phyloP scores from a whole-genome alignment of 345 rosid genomes.

The Angophora floribunda region DNA sequence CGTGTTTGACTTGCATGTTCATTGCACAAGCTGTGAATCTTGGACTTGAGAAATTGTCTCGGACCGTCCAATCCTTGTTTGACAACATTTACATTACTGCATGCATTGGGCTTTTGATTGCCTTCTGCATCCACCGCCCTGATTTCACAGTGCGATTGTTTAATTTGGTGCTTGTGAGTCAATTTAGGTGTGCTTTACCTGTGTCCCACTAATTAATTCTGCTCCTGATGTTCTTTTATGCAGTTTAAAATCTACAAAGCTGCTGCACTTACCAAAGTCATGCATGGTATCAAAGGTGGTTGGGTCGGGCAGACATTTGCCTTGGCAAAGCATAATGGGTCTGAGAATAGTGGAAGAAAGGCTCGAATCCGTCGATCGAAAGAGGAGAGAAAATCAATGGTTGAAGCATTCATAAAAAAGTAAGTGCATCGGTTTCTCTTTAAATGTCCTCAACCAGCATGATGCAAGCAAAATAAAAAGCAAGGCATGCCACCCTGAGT shows the following conservation, averaged over 20 bases:
- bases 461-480: not conserved
- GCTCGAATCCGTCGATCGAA: conserved; percentile 84
- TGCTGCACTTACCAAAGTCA: conserved; percentile 5
- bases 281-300: conserved; percentile 64
- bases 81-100: not conserved
- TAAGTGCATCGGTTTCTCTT: conserved; percentile 8
- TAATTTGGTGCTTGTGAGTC: not conserved
- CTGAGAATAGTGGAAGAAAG: conserved; percentile 55
- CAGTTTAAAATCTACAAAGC: not conserved
- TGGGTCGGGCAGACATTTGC: conserved; percentile 79
- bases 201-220: not conserved
- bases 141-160: not conserved
- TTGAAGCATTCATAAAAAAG: conserved; percentile 79
- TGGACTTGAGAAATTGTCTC: not conserved
- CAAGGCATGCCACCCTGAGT: not conserved
- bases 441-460: not conserved
- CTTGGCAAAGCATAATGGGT: conserved; percentile 59
- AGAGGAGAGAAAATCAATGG: conserved; percentile 85
- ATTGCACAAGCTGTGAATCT: not conserved
- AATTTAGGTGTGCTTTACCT: not conserved
- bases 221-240: not conserved
- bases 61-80: not conserved
- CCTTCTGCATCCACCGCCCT: not conserved
- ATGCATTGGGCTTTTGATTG: not conserved
- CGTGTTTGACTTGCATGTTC: not conserved